Conservation (phyloP, 2,329 filamentous ascomycete species). For the Mycosphaerella arachidis region DNA sequence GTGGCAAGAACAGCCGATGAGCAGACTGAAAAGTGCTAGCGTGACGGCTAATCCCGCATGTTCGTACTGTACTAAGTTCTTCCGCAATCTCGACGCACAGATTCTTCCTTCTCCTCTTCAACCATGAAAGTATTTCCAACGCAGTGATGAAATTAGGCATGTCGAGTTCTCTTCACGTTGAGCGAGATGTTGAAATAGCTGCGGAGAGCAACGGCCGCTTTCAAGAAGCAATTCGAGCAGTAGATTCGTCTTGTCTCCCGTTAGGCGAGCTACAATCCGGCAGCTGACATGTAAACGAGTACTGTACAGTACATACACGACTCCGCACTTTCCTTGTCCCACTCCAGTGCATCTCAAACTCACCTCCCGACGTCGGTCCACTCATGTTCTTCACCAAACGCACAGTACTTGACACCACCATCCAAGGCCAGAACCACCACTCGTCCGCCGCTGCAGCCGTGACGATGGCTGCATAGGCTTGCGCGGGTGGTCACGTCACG, state of each 20-base stretch:
- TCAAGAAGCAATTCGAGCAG: constrained; percentile 34
- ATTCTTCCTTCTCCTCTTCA: constrained; percentile 35
- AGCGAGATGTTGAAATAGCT: constrained; percentile 52
- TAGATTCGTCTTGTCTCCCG: constrained; percentile 1
- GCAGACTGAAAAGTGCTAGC: neutral
- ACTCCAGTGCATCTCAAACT: neutral
- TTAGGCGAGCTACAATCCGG: neutral
- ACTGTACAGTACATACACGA: too few relatives aligned
- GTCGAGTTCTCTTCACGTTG: constrained; percentile 15
- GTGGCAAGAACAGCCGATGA: neutral
- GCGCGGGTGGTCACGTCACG: constrained; percentile 28
- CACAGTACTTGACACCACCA: constrained; percentile 9
- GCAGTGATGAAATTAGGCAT: constrained; percentile 38
- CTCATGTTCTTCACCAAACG: constrained; percentile 9
- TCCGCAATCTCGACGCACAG: neutral
- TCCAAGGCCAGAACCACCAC: constrained; percentile 24
- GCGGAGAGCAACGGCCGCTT: constrained; percentile 42
- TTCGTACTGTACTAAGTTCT: too few relatives aligned
- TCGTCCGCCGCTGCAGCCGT: constrained; percentile 22
- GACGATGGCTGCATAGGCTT: constrained; percentile 41
- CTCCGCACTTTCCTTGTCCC: neutral
- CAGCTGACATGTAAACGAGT: neutral
- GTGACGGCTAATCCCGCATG: neutral
- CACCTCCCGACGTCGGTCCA: neutral
- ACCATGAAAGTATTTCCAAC: constrained; percentile 52